Evolutionary conservation across 192 early-diverging fungal species (phyloP).

Genomic region (Coemansia sp.): DNA sequence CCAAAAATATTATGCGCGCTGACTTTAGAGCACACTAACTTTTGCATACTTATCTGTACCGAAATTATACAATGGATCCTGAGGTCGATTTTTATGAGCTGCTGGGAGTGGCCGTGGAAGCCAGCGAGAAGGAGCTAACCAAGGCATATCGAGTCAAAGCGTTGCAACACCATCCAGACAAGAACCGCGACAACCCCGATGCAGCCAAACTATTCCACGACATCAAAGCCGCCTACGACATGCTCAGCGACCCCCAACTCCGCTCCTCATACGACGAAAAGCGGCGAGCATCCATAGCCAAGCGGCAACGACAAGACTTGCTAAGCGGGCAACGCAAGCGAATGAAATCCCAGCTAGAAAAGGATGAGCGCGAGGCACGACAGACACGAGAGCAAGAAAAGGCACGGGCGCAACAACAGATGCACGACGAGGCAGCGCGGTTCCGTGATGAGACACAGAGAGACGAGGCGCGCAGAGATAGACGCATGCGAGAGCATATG

Average conservation of each 20-base stretch:
- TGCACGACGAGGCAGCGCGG: slow-evolving; percentile 32
- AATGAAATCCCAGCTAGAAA: slow-evolving; percentile 48
- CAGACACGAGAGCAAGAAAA: slow-evolving; percentile 7
- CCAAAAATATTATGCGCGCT: not conserved
- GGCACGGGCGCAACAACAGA: slow-evolving; percentile 8
- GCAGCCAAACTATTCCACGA: slow-evolving; percentile 32
- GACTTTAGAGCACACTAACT: not conserved
- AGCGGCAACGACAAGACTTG: slow-evolving; percentile 38
- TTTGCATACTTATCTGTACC: not conserved
- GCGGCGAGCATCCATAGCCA: slow-evolving; percentile 28
- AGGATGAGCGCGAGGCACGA: slow-evolving; percentile 23
- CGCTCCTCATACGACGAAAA: slow-evolving; percentile 36
- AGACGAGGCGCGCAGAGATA: slow-evolving; percentile 25
- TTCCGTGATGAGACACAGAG: slow-evolving; percentile 28
- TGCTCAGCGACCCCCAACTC: slow-evolving; percentile 23
- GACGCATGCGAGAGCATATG: slow-evolving; percentile 35
- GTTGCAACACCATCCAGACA: slow-evolving; percentile 91
- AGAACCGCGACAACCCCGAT: slow-evolving; percentile 59
- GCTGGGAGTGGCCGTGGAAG: slow-evolving; percentile 69
- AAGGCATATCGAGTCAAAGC: slow-evolving; percentile 78
- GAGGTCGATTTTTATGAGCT: slow-evolving; percentile 73
- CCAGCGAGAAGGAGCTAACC: slow-evolving; percentile 75
- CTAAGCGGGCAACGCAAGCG: slow-evolving; percentile 36
- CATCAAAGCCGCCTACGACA: slow-evolving; percentile 39
- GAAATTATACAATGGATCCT: slow-evolving; percentile 8